Percentiles rank a stretch among this genome's conserved stretches.
phyloP scores from a whole-genome alignment of 1,139 yeast genomes.

The Suhomyces terraborum region DNA sequence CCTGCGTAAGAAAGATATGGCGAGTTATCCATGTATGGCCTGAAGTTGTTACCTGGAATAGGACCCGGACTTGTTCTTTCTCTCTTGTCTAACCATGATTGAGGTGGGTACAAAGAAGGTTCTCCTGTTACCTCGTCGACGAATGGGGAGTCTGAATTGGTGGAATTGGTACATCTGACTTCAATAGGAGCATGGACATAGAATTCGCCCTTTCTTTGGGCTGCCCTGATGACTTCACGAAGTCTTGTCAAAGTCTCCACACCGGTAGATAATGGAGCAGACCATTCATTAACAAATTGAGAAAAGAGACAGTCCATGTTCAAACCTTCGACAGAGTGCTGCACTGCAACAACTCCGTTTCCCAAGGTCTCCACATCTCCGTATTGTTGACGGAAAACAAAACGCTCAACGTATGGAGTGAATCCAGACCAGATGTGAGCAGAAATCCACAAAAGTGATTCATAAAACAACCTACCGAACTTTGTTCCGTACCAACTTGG shows the following conservation, averaged over 20 bases:
- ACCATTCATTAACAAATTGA: conserved; percentile 97
- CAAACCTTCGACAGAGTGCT: conserved; percentile 80
- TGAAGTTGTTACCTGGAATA: conserved; percentile 76
- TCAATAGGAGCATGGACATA: conserved; percentile 96
- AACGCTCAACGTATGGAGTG: conserved; percentile 82
- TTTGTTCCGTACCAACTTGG: conserved; percentile 84
- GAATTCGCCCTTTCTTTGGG: conserved; percentile 60
- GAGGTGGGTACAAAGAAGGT: conserved; percentile 44
- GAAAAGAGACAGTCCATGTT: conserved; percentile 95
- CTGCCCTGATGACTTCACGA: conserved; percentile 60
- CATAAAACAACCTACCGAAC: conserved; percentile 77
- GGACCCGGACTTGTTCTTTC: conserved; percentile 59
- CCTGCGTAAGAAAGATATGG: conserved; percentile 60
- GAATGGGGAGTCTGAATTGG: conserved; percentile 48
- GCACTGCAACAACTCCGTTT: conserved; percentile 68
- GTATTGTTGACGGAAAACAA: conserved; percentile 83
- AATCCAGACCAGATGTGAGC: conserved; percentile 70
- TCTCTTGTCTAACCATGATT: conserved; percentile 43
- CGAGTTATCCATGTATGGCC: conserved; percentile 81
- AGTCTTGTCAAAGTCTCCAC: conserved; percentile 67
- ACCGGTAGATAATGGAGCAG: conserved; percentile 80
- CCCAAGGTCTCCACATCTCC: conserved; percentile 74
- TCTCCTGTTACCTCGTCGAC: conserved; percentile 48
- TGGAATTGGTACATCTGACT: conserved; percentile 88
- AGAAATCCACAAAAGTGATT: conserved; percentile 74